Conservation (phyloP, 108 stramenopile species). For the Fragilariopsis cylindrus region DNA sequence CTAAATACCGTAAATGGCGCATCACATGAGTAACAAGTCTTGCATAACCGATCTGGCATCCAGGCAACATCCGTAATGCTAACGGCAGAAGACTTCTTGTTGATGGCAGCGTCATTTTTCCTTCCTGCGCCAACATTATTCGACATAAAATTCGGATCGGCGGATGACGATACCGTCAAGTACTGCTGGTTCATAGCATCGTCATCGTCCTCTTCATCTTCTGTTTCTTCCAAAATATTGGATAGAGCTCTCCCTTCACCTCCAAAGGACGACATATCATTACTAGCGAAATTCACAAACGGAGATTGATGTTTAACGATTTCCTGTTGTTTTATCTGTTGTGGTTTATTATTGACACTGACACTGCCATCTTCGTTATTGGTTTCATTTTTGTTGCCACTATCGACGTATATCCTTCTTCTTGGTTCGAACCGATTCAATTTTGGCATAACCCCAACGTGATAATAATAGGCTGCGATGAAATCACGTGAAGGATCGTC, state of each 20-base stretch:
- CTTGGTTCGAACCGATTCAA: conserved; percentile 5
- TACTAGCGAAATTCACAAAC: neutral
- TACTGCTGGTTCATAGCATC: neutral
- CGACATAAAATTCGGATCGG: neutral
- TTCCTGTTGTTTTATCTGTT: neutral
- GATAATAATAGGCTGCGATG: conserved; percentile 38
- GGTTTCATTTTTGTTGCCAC: neutral
- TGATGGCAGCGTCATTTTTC: neutral
- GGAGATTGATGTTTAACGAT: conserved; percentile 4
- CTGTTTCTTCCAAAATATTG: conserved; percentile 5
- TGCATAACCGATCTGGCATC: conserved; percentile 95
- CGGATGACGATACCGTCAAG: neutral
- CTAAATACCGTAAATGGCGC: conserved; percentile 92
- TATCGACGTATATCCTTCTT: neutral
- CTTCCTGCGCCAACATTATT: neutral
- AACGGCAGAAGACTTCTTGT: neutral
- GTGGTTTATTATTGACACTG: neutral
- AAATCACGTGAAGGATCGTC: conserved; percentile 29
- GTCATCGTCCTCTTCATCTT: conserved; percentile 1
- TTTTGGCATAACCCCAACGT: conserved; percentile 35
- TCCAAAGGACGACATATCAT: neutral
- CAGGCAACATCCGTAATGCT: conserved; percentile 39
- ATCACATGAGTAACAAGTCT: conserved; percentile 93
- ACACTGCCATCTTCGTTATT: neutral
- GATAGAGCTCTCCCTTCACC: neutral